A percentile compares a stretch with the other conserved stretches of the same genome.
Conservation (phyloP, 2,329 filamentous ascomycete species). For the Cladophialophora carrionii region DNA sequence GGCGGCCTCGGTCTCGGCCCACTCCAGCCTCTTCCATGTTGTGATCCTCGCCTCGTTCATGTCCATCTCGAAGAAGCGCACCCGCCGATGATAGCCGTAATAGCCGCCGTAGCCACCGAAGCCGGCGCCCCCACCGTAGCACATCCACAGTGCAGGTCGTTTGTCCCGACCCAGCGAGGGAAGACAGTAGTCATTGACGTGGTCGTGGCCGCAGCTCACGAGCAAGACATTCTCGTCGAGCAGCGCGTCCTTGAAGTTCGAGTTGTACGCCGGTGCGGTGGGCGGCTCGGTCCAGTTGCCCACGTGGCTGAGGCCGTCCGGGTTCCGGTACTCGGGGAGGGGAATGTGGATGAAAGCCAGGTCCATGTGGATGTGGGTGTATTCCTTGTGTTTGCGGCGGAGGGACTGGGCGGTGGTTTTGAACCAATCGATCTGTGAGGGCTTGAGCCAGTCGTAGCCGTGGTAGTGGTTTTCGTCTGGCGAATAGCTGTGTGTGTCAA, state of each 20-base stretch:
- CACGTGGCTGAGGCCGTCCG: conserved; percentile 59
- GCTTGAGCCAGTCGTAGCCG: conserved; percentile 98
- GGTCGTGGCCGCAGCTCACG: conserved; percentile 92
- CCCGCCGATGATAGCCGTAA: conserved; percentile 76
- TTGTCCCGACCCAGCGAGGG: conserved; percentile 58
- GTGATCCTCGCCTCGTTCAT: conserved; percentile 84
- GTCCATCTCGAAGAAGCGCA: conserved; percentile 91
- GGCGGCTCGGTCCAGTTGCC: conserved; percentile 81
- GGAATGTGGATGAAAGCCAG: conserved; percentile 98
- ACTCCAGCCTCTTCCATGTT: conserved; percentile 90
- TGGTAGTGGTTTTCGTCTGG: conserved; percentile 83
- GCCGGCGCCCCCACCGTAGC: conserved; percentile 87
- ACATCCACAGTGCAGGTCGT: conserved; percentile 90
- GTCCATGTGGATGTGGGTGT: conserved; percentile 91
- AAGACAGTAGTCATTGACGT: conserved; percentile 95
- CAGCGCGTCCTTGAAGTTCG: conserved; percentile 87
- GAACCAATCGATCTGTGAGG: conserved; percentile 94
- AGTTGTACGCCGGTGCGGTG: conserved; percentile 87
- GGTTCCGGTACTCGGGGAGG: conserved; percentile 78
- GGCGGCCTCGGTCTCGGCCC: conserved; percentile 53
- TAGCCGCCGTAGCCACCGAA: conserved; percentile 97
- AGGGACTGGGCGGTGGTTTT: conserved; percentile 72
- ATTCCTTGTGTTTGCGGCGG: conserved; percentile 77
- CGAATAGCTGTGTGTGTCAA: conserved; percentile 91
- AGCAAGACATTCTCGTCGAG: conserved; percentile 82